Evolutionary conservation across 371 early-diverging fungal genomes (phyloP), one percentile per base, ranked within the genome.

Genomic region (Rhizopus sp.): DNA sequence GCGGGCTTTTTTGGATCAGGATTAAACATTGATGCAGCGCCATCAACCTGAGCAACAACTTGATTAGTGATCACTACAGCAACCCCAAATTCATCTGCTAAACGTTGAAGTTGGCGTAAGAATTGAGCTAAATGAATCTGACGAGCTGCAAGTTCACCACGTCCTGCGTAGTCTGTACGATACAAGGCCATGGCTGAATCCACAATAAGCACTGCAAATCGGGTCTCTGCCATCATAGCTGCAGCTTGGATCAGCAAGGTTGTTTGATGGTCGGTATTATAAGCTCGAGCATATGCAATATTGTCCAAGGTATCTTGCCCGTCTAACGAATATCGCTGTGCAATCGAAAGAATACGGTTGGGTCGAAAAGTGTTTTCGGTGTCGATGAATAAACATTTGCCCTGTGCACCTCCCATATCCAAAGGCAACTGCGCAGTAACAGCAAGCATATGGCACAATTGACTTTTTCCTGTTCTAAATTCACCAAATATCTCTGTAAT

Each of bases 401-500:
- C 99, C 73, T 88, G 92, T 7, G 90, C 97, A 6, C 99, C 99
- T 13, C 97, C 97, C 80, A 85, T 81, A 35, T 88, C 83, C 16
- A 74, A 64, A 2, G 93, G 92, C 15, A 99, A 81, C 86, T 99
- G 99, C 63, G 95, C 96, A 15, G 97, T 96, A 16, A 99, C 99
- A 2, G 99, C 95, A 15, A 99, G 74, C 57, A 95, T 99, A 68
- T 99, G 99, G 74, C 99, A 99, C 15, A 99, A 58, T 75, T 99
- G 99, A 59, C 96, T 95, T 79, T 99, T 99, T 65, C 99, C 99
- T 3, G 99, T 99, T 64, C 99, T 84, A 73, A 99, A 99, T 76
- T 99, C 99, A 29, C 99, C 99, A 89, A 99, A 99, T 3, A 99
- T 81, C 70, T 99, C 99, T 15, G 99, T 99, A 55, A 99, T 99